A percentile compares a stretch with the other conserved stretches of the same genome.
These are phyloP conservation scores for Salix exigua DNA, from an alignment of 345 rosid genomes.

Conservation along the genomic window DNA sequence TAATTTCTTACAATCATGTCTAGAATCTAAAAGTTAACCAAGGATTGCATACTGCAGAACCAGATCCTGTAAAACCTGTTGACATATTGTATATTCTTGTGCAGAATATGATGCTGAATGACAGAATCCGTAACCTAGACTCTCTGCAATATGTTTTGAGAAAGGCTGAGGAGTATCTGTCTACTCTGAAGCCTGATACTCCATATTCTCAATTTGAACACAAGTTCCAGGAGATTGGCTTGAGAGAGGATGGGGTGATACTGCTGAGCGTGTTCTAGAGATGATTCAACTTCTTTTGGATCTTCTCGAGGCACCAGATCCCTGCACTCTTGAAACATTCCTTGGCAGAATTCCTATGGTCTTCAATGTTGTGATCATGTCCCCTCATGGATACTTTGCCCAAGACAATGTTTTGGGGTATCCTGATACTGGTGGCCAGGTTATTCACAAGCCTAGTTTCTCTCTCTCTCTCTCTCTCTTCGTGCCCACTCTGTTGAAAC, in stretches of 20 bases:
- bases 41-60: not conserved
- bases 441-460: slow-evolving; percentile 15
- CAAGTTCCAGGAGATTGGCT: slow-evolving; percentile 87
- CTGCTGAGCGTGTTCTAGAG: slow-evolving; percentile 68
- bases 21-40: not conserved
- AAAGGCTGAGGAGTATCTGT: slow-evolving; percentile 83
- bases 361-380: slow-evolving; percentile 82
- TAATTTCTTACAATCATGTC: not conserved
- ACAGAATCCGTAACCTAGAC: slow-evolving; percentile 59
- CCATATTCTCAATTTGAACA: slow-evolving; percentile 57
- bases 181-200: slow-evolving; percentile 46
- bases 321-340: slow-evolving; percentile 86
- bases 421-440: slow-evolving; percentile 99
- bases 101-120: slow-evolving; percentile 82
- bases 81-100: slow-evolving; percentile 10
- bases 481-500: not conserved
- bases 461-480: not conserved
- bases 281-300: slow-evolving; percentile 90
- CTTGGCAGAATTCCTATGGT: slow-evolving; percentile 90
- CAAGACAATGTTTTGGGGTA: slow-evolving; percentile 94
- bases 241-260: slow-evolving; percentile 95
- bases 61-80: not conserved
- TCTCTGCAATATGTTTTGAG: slow-evolving; percentile 66
- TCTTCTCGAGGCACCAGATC: slow-evolving; percentile 96
- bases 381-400: slow-evolving; percentile 96